phyloP scores from a whole-genome alignment of 345 rosid species.

The Citrus reticulata region DNA sequence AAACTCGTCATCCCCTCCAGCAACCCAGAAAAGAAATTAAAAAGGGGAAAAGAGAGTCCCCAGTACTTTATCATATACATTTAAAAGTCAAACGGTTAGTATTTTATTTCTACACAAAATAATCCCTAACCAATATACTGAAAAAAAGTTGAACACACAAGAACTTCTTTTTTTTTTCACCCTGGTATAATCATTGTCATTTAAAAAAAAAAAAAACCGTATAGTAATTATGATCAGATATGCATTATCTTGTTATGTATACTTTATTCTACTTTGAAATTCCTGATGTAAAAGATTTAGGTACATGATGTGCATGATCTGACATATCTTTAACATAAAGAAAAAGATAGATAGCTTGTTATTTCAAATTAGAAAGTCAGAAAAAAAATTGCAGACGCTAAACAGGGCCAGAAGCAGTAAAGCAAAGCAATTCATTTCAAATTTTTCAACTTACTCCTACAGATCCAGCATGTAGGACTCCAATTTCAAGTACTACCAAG shows the following conservation, averaged over 20 bases:
- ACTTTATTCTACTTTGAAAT: background rate
- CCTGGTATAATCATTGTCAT: no score
- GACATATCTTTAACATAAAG: background rate
- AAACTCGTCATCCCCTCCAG: background rate
- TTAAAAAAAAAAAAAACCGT: no score
- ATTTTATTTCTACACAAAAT: background rate
- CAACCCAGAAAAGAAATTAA: background rate
- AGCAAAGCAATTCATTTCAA: conserved; percentile 20
- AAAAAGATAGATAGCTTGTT: background rate
- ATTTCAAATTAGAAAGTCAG: background rate
- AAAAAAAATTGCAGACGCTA: background rate
- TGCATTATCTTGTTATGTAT: background rate
- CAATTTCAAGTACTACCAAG: conserved; percentile 25
- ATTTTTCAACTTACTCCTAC: conserved; percentile 2
- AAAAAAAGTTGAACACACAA: background rate
- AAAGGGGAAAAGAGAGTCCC: background rate
- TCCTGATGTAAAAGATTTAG: background rate
- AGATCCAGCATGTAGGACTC: conserved; percentile 7
- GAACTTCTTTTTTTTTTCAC: background rate
- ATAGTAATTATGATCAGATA: background rate
- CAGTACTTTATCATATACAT: background rate
- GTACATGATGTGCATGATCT: background rate
- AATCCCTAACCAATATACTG: background rate
- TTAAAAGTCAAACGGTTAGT: background rate
- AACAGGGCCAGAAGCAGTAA: conserved; percentile 17